Evolutionary conservation across 2,329 filamentous ascomycete species (phyloP), one percentile per base, ranked within the genome.

Genomic region (Cercospora brassicicola): DNA sequence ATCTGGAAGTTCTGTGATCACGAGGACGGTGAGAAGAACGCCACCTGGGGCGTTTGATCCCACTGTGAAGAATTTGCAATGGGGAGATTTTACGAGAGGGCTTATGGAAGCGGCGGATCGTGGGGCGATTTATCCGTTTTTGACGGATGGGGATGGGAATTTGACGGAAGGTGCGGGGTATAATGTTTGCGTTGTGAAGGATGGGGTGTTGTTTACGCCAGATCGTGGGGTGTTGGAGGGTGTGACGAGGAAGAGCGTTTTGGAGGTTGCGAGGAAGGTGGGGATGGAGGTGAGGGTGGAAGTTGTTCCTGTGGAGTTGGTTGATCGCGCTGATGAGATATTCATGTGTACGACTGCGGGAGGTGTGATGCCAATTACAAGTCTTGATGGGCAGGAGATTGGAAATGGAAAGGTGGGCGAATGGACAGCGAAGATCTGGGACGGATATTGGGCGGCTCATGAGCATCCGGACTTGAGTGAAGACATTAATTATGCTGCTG

Each of bases 311-410:
- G 75, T 83, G 0, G 77, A 82, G 13, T 9, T 77, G 39, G 78
- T 76, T 0, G 85, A 84, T 57, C 61, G 79, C 6, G 75, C 77
- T 0, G 84, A 86, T 65, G 84, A 86, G 75, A 79, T 85, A 4
- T 81, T 86, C 31, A 85, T 85, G 83, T 84, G 80, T 67, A 86
- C 84, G 0, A 86, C 84, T 13, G 84, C 84, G 0, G 84, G 84
- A 1, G 84, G 84, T 0, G 80, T 86, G 18, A 86, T 86, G 84
- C 84, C 84, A 0, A 84, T 86, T 28, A 84, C 82, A 0, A 67
- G 63, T 0, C 74, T 86, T 2, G 84, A 86, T 71, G 83, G 80
- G 0, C 70, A 78, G 62, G 76, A 78, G 0, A 75, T 86, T 0
- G 78, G 77, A 2, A 77, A 76, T 64, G 84, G 83, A 0, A 78